phyloP scores from a whole-genome alignment of 805 yeast genomes.

The Sugiyamaella qingdaonensis region DNA sequence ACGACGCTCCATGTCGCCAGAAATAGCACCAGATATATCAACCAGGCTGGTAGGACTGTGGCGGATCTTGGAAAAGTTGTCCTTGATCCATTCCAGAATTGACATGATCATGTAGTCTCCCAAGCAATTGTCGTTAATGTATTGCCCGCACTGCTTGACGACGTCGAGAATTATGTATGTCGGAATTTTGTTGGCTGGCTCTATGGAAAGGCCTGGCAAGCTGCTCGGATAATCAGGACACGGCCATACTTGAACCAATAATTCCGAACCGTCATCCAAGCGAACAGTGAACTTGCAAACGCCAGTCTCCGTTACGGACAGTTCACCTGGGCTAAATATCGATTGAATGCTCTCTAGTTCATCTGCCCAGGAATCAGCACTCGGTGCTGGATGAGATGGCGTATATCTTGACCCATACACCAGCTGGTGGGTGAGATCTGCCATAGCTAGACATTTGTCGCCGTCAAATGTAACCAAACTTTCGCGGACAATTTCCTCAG shows the following conservation, averaged over 20 bases:
- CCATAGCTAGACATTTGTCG: constrained; percentile 50
- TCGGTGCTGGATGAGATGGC: background rate
- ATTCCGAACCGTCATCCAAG: background rate
- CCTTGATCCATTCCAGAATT: constrained; percentile 75
- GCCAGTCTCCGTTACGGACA: constrained; percentile 21
- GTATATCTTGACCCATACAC: constrained; percentile 6
- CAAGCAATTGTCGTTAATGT: constrained; percentile 35
- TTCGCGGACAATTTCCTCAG: constrained; percentile 56
- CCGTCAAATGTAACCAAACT: constrained; percentile 41
- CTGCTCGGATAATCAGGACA: constrained; percentile 56
- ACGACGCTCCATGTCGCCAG: constrained; percentile 24
- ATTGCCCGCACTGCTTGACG: constrained; percentile 27
- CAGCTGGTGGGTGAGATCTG: constrained; percentile 31
- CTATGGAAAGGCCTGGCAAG: constrained; percentile 65
- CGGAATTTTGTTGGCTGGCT: constrained; percentile 34
- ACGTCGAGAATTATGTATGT: constrained; percentile 35
- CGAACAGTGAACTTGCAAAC: constrained; percentile 10
- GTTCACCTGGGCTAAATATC: constrained; percentile 47
- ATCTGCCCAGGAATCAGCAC: constrained; percentile 57
- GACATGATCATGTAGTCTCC: constrained; percentile 71
- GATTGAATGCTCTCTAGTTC: constrained; percentile 66
- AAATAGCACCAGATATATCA: constrained; percentile 31
- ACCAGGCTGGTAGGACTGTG: constrained; percentile 72
- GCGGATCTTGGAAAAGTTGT: constrained; percentile 52
- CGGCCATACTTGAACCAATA: constrained; percentile 31